These are phyloP conservation scores for Picea mariana DNA, from an alignment of 83 land plant species.

Conservation along the genomic window DNA sequence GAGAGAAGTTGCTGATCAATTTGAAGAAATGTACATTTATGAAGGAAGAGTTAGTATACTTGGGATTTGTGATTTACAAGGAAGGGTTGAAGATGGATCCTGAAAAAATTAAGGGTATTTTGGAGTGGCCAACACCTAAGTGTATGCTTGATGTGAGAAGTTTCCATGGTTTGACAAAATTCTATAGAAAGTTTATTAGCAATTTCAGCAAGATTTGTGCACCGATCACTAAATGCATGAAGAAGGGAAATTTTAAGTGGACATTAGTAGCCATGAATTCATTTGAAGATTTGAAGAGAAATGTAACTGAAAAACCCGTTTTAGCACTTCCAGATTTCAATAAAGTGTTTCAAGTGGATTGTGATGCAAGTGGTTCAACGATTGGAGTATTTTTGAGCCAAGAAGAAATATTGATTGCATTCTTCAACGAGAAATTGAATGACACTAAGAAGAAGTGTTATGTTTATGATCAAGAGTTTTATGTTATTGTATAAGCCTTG, in stretches of 20 bases:
- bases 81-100: neutral
- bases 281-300: neutral
- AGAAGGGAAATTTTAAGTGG: no score
- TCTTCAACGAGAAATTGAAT: no score
- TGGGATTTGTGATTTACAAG: neutral
- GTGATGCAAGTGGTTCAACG: no score
- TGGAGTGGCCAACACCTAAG: neutral
- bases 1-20: neutral
- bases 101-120: neutral
- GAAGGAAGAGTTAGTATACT: neutral
- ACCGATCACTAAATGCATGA: no score
- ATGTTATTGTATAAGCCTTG: no score
- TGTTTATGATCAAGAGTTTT: no score
- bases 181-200: neutral
- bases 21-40: neutral
- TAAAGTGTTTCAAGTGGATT: no score
- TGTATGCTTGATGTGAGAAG: neutral
- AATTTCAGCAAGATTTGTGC: neutral
- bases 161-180: neutral
- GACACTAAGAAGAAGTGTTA: no score
- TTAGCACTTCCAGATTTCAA: no score
- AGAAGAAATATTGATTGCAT: no score
- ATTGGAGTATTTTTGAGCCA: no score
- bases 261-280: neutral
- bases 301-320: neutral